Conservation (phyloP, 345 rosid genomes). For the Orychophragmus violaceus region DNA sequence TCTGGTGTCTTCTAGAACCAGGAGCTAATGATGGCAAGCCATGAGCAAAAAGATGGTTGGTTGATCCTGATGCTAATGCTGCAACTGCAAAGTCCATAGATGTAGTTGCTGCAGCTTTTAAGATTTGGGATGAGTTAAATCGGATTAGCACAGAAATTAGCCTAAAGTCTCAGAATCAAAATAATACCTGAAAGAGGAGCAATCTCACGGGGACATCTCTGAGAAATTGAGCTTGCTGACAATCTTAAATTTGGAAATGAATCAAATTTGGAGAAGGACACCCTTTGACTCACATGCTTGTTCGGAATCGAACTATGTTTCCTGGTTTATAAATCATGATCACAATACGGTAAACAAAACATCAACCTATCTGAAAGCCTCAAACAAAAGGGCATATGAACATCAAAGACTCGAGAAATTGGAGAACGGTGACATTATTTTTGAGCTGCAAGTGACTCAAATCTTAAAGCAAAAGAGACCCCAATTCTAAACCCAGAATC, state of each 20-base stretch:
- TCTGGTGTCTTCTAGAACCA: not conserved
- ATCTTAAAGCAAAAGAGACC: too few species aligned
- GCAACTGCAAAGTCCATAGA: slow-evolving; percentile 6
- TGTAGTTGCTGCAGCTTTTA: slow-evolving; percentile 8
- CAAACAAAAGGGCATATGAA: not conserved
- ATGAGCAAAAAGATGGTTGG: slow-evolving; percentile 14
- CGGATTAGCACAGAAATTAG: not conserved
- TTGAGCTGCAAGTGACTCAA: too few species aligned
- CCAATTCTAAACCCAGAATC: not conserved
- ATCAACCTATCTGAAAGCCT: slow-evolving; percentile 4
- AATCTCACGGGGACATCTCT: not conserved
- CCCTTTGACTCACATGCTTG: slow-evolving; percentile 1
- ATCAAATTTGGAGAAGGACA: not conserved
- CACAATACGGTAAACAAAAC: too few species aligned
- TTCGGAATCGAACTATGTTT: not conserved
- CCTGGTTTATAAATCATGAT: not conserved
- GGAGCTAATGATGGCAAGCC: slow-evolving; percentile 23
- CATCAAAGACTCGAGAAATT: not conserved
- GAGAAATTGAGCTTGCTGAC: slow-evolving; percentile 11
- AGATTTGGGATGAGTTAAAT: not conserved
- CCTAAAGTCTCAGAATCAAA: not conserved
- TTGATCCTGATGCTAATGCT: not conserved
- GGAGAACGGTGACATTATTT: too few species aligned
- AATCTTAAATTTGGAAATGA: not conserved
- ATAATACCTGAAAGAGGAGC: slow-evolving; percentile 25